phyloP scores from a whole-genome alignment of 2,329 filamentous ascomycete genomes.

The Aspergillus piperis region DNA sequence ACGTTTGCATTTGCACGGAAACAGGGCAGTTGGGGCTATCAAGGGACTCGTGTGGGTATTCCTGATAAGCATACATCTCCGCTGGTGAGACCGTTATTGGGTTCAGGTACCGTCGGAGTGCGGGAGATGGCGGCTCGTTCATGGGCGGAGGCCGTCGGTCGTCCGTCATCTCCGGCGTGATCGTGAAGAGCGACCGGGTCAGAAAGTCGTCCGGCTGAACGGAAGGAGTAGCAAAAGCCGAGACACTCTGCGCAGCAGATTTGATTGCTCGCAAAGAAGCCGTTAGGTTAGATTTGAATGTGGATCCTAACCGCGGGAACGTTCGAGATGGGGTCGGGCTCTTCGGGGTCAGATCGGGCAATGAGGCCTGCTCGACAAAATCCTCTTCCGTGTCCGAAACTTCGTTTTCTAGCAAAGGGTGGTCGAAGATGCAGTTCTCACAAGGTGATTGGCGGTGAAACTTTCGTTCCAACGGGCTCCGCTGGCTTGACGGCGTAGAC shows the following conservation, averaged over 20 bases:
- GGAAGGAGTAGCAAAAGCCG: slow-evolving; percentile 56
- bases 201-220: slow-evolving; percentile 62
- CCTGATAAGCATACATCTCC: slow-evolving; percentile 48
- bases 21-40: slow-evolving; percentile 45
- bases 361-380: slow-evolving; percentile 12
- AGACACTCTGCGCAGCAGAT: slow-evolving; percentile 62
- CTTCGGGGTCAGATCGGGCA: slow-evolving; percentile 18
- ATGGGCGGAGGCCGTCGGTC: slow-evolving; percentile 61
- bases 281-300: slow-evolving; percentile 65
- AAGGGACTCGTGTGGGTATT: slow-evolving; percentile 39
- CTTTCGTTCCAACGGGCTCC: slow-evolving; percentile 42
- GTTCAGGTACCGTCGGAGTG: slow-evolving; percentile 62
- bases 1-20: slow-evolving; percentile 66
- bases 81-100: slow-evolving; percentile 52
- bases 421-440: slow-evolving; percentile 58
- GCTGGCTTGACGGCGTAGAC: slow-evolving; percentile 43
- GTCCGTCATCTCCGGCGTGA: slow-evolving; percentile 60
- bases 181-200: slow-evolving; percentile 57
- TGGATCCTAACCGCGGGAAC: slow-evolving; percentile 48
- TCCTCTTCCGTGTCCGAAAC: slow-evolving; percentile 24
- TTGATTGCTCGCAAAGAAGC: slow-evolving; percentile 63
- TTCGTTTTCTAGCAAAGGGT: slow-evolving; percentile 55
- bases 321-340: slow-evolving; percentile 31
- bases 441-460: slow-evolving; percentile 53
- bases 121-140: slow-evolving; percentile 56